Evolutionary conservation across 1,284 basidiomycete genomes (phyloP).

Genomic region (Schizophyllum amplum): DNA sequence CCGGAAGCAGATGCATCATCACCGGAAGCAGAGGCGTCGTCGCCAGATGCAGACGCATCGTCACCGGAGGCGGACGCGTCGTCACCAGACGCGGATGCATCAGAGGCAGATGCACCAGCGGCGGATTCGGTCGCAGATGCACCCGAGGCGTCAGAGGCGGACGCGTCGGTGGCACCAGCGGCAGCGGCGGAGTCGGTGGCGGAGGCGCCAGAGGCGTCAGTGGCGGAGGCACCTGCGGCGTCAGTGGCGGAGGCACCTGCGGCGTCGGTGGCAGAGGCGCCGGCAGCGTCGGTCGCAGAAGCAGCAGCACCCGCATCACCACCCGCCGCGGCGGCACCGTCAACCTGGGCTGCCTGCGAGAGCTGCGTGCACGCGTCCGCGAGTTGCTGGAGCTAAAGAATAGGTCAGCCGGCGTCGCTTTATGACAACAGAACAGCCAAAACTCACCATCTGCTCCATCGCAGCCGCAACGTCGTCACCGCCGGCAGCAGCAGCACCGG

Average conservation of each 20-base stretch:
- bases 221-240: slow-evolving; percentile 10
- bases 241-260: slow-evolving; percentile 12
- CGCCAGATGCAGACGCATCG: slow-evolving; percentile 10
- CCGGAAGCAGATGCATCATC: slow-evolving; percentile 14
- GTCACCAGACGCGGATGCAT: slow-evolving; percentile 14
- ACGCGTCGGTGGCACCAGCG: slow-evolving; percentile 7
- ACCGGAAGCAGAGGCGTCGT: slow-evolving; percentile 7
- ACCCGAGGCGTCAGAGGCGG: slow-evolving; percentile 8
- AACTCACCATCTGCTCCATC: too few species aligned
- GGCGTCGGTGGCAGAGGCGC: slow-evolving; percentile 14
- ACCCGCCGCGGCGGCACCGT: slow-evolving; percentile 22
- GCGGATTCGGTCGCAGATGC: slow-evolving; percentile 13
- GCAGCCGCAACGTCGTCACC: too few species aligned
- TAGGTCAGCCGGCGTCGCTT: too few species aligned
- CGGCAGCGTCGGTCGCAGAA: slow-evolving; percentile 14
- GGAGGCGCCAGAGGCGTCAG: slow-evolving; percentile 7
- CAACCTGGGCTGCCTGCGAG: too few species aligned
- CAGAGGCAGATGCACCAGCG: slow-evolving; percentile 7
- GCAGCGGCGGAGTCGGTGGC: slow-evolving; percentile 14
- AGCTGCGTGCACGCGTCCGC: too few species aligned
- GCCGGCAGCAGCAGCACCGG: too few species aligned
- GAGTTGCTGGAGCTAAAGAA: too few species aligned
- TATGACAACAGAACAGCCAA: too few species aligned
- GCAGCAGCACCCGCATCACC: slow-evolving; percentile 15
- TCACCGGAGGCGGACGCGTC: slow-evolving; percentile 13